These are phyloP conservation scores for Raphanus hybrid DNA, from an alignment of 441 rosid species.

Conservation along the genomic window DNA sequence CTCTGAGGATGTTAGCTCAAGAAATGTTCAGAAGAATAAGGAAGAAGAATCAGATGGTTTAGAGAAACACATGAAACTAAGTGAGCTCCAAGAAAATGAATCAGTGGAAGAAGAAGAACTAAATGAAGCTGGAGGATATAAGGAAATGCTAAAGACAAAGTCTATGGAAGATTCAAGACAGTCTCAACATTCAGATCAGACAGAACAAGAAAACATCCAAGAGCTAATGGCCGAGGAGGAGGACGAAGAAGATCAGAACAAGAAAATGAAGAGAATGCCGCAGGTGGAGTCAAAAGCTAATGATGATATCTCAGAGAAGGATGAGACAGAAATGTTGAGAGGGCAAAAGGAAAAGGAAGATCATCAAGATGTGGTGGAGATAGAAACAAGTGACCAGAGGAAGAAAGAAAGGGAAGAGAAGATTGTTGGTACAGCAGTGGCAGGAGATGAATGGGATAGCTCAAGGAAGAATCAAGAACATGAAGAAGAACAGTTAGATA, in stretches of 20 bases:
- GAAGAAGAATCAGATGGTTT: not conserved
- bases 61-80: not conserved
- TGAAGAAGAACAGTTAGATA: not conserved
- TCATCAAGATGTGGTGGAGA: constrained; percentile 1
- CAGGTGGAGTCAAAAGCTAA: constrained; percentile 5
- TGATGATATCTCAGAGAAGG: not conserved
- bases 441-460: not conserved
- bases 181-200: constrained; percentile 23
- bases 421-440: not conserved
- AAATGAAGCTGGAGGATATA: not conserved
- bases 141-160: not conserved
- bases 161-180: constrained; percentile 13
- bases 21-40: not conserved
- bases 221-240: constrained; percentile 18
- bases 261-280: not conserved
- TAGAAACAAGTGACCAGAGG: constrained; percentile 23
- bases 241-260: not conserved
- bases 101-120: constrained; percentile 7
- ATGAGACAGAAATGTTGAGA: not conserved
- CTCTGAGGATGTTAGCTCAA: not conserved
- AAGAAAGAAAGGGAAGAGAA: constrained; percentile 7
- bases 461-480: not conserved
- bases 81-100: not conserved
- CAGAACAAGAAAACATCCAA: constrained; percentile 27
- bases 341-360: not conserved